phyloP scores from a whole-genome alignment of 768 basidiomycete species.

The Wakefieldia striispora region DNA sequence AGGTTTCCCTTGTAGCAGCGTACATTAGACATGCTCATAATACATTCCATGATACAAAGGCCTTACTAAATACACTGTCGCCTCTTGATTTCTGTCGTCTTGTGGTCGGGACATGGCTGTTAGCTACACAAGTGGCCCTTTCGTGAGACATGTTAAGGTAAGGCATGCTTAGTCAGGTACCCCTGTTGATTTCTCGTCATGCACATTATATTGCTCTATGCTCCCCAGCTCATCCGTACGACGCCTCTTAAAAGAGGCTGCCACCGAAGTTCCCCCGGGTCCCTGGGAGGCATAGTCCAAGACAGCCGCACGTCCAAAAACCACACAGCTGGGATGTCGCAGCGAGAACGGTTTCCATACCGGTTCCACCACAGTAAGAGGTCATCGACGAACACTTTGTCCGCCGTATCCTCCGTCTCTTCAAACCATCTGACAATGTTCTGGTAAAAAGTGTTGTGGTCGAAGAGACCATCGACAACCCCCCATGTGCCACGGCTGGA shows the following conservation, averaged over 20 bases:
- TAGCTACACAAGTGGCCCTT: too few relatives aligned
- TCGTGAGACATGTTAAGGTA: too few relatives aligned
- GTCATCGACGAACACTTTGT: neutral
- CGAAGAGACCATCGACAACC: neutral
- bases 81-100: constrained; percentile 90
- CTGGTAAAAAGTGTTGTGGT: constrained; percentile 3
- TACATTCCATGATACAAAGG: neutral
- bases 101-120: constrained; percentile 50
- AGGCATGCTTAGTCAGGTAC: too few relatives aligned
- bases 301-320: too few relatives aligned
- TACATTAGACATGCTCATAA: neutral
- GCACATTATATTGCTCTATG: too few relatives aligned
- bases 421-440: constrained; percentile 11
- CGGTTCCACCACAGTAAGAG: constrained; percentile 10
- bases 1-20: constrained; percentile 74
- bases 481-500: constrained; percentile 3
- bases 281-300: neutral
- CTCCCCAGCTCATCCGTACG: neutral
- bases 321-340: neutral
- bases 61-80: constrained; percentile 79
- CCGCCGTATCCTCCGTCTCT: neutral
- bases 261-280: neutral
- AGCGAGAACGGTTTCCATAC: neutral
- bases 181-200: too few relatives aligned
- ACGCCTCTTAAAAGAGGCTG: neutral